These are phyloP conservation scores for Davidsoniella australis DNA, from an alignment of 2,329 filamentous ascomycete species.

Conservation along the genomic window DNA sequence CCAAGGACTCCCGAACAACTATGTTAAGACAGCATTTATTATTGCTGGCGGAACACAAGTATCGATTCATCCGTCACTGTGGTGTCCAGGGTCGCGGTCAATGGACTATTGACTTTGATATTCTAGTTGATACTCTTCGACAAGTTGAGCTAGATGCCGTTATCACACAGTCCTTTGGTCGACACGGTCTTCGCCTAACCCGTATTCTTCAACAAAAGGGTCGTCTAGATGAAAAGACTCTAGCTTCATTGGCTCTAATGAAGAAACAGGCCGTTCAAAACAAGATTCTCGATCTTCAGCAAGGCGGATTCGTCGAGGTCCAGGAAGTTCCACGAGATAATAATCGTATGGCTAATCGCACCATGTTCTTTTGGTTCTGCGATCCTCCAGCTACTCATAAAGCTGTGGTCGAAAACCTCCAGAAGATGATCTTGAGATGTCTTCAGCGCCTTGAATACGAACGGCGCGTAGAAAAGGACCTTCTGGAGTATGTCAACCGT, in stretches of 20 bases:
- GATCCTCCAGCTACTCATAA: conserved; percentile 56
- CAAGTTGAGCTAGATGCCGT: conserved; percentile 68
- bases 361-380: conserved; percentile 84
- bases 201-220: conserved; percentile 74
- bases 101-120: conserved; percentile 74
- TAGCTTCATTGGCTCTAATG: conserved; percentile 67
- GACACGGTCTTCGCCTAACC: conserved; percentile 62
- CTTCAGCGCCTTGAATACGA: conserved; percentile 68
- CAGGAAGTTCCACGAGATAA: conserved; percentile 89
- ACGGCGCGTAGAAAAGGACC: conserved; percentile 49
- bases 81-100: conserved; percentile 46
- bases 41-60: conserved; percentile 51
- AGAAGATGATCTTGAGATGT: conserved; percentile 77
- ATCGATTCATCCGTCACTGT: conserved; percentile 51
- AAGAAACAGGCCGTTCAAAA: conserved; percentile 71
- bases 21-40: conserved; percentile 46
- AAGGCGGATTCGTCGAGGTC: conserved; percentile 71
- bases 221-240: conserved; percentile 84
- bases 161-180: conserved; percentile 61
- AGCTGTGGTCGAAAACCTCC: conserved; percentile 61
- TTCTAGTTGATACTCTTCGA: conserved; percentile 51
- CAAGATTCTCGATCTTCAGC: conserved; percentile 71
- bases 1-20: conserved; percentile 16
- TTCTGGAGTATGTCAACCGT: conserved; percentile 68
- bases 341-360: conserved; percentile 62